Evolutionary conservation across 2,329 filamentous ascomycete species (phyloP).

Genomic region (Cucurbitaria berberidis): DNA sequence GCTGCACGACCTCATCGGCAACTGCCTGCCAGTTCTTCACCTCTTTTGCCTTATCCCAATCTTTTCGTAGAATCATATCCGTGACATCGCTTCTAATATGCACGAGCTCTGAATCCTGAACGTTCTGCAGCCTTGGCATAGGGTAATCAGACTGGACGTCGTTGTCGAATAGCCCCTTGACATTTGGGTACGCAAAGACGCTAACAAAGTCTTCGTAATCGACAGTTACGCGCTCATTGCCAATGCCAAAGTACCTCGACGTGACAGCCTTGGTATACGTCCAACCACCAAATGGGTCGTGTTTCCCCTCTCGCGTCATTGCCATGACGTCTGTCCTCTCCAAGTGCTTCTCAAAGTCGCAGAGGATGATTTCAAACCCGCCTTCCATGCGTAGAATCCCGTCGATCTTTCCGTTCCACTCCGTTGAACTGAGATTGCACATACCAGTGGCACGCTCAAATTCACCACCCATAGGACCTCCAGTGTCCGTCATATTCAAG

Average conservation of each 20-base stretch:
- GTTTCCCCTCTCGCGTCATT: not conserved
- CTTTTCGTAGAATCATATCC: conserved; percentile 48
- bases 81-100: conserved; percentile 54
- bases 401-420: conserved; percentile 63
- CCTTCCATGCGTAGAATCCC: conserved; percentile 71
- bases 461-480: conserved; percentile 54
- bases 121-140: conserved; percentile 51
- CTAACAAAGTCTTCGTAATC: conserved; percentile 59
- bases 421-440: conserved; percentile 59
- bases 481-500: conserved; percentile 43
- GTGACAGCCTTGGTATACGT: conserved; percentile 51
- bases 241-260: conserved; percentile 54
- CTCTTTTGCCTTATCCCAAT: conserved; percentile 7
- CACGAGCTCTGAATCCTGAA: conserved; percentile 39
- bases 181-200: conserved; percentile 50
- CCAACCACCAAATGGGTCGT: conserved; percentile 22
- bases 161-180: conserved; percentile 50
- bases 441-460: conserved; percentile 59
- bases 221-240: conserved; percentile 51
- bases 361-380: conserved; percentile 74
- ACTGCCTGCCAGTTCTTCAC: conserved; percentile 68
- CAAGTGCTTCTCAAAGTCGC: conserved; percentile 61
- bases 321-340: conserved; percentile 18
- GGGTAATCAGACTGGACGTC: conserved; percentile 36
- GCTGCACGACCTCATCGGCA: conserved; percentile 68